Evolutionary conservation across 1,284 basidiomycete species (phyloP).

Genomic region (Moesziomyces parantarcticus): DNA sequence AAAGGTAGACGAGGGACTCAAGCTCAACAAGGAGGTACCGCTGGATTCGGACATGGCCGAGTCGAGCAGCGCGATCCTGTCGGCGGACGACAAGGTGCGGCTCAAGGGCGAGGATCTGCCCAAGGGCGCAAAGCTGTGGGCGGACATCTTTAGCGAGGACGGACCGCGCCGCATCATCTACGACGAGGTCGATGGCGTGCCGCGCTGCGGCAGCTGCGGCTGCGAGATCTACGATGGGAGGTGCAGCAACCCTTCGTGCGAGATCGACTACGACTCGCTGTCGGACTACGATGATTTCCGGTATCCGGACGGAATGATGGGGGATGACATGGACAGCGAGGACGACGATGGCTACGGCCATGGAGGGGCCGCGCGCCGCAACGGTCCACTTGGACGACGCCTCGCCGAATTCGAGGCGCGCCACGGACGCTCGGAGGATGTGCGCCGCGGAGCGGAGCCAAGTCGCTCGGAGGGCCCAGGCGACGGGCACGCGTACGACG

Average conservation of each 20-base stretch:
- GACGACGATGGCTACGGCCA: conserved; percentile 18
- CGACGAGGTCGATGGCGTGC: conserved; percentile 58
- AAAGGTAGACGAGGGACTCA: conserved; percentile 38
- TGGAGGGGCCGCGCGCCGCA: conserved; percentile 3
- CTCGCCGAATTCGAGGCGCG: conserved; percentile 25
- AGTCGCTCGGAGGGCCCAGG: background rate
- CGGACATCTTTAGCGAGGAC: conserved; percentile 46
- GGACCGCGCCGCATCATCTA: conserved; percentile 50
- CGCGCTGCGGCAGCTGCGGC: conserved; percentile 58
- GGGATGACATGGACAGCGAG: conserved; percentile 13
- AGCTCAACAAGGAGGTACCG: conserved; percentile 17
- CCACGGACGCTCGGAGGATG: conserved; percentile 16
- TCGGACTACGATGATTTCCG: conserved; percentile 26
- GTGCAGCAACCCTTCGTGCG: conserved; percentile 56
- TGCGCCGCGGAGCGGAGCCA: background rate
- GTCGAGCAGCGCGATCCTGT: conserved; percentile 29
- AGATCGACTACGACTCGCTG: conserved; percentile 41
- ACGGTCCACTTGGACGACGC: conserved; percentile 3
- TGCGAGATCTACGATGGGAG: conserved; percentile 58
- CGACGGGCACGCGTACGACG: background rate
- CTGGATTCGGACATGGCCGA: conserved; percentile 27
- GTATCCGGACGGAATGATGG: background rate
- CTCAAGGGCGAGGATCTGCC: conserved; percentile 42
- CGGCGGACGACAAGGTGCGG: conserved; percentile 31
- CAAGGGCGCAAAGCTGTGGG: conserved; percentile 44